Conservation (phyloP, 148 eudicot genomes). For the Camellia lanceoleosa region DNA sequence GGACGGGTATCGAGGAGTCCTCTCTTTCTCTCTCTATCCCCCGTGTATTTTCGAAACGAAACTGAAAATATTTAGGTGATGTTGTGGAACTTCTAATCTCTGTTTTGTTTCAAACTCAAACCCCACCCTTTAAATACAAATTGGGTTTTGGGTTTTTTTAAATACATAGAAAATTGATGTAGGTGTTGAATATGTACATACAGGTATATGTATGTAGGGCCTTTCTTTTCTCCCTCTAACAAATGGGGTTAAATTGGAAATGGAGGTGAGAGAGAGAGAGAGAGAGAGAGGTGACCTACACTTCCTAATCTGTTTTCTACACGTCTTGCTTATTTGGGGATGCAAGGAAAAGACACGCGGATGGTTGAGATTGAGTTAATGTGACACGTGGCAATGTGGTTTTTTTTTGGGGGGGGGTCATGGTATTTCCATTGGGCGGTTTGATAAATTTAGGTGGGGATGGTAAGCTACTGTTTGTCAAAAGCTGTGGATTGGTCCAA, state of each 20-base stretch:
- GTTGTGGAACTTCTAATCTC: not conserved
- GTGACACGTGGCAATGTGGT: not conserved
- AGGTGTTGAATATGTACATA: not conserved
- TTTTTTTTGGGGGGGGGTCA: no score
- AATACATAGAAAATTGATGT: not conserved
- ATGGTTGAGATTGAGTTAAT: not conserved
- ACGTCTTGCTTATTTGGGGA: conserved; percentile 23
- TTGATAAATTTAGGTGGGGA: conserved; percentile 20
- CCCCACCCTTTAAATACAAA: conserved; percentile 4
- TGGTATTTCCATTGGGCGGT: not conserved
- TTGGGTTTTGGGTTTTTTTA: not conserved
- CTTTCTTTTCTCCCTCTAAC: not conserved
- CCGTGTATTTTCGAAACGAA: no score
- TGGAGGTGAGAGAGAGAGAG: conserved; percentile 6
- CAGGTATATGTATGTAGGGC: not conserved
- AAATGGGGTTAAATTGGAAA: not conserved
- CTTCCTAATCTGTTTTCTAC: conserved; percentile 50
- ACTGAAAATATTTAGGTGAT: not conserved
- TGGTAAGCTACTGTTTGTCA: conserved; percentile 24
- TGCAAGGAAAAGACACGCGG: conserved; percentile 8
- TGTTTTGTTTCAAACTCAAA: not conserved
- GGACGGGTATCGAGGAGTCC: not conserved
- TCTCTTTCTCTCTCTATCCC: not conserved
- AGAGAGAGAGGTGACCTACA: conserved; percentile 64
- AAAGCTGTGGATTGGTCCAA: not conserved